A percentile compares a stretch with the other conserved stretches of the same genome.
phyloP scores from a whole-genome alignment of 2,329 filamentous ascomycete genomes.

The Exophiala aquamarina region DNA sequence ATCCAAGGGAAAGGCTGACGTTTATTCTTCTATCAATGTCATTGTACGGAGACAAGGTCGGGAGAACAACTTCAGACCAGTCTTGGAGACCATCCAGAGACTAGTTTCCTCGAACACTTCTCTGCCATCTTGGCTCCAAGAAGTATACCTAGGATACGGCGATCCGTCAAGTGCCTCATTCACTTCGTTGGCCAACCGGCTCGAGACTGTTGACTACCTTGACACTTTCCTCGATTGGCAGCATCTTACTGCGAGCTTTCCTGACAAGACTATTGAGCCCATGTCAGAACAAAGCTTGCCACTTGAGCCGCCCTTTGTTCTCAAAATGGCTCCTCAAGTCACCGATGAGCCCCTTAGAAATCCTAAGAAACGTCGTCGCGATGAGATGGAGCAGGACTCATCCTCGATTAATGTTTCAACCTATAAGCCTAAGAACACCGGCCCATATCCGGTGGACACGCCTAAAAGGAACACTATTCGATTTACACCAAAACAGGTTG shows the following conservation, averaged over 20 bases:
- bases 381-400: constrained; percentile 65
- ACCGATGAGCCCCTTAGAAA: constrained; percentile 54
- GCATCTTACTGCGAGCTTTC: constrained; percentile 84
- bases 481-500: constrained; percentile 87
- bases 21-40: constrained; percentile 84
- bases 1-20: constrained; percentile 67
- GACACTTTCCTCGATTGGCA: constrained; percentile 97
- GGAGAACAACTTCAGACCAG: constrained; percentile 96
- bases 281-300: constrained; percentile 68
- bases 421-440: constrained; percentile 83
- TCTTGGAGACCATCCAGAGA: constrained; percentile 86
- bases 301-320: constrained; percentile 83
- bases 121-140: constrained; percentile 87
- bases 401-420: constrained; percentile 76
- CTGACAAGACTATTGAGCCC: constrained; percentile 82
- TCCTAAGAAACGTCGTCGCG: constrained; percentile 82
- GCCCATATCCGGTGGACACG: constrained; percentile 82
- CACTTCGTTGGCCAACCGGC: constrained; percentile 73
- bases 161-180: constrained; percentile 87
- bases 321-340: constrained; percentile 64
- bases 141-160: constrained; percentile 96
- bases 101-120: constrained; percentile 82
- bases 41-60: constrained; percentile 78
- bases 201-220: constrained; percentile 80
- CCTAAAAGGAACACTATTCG: constrained; percentile 80